These are phyloP conservation scores for Heritiera littoralis DNA, from an alignment of 345 rosid genomes.

Conservation along the genomic window DNA sequence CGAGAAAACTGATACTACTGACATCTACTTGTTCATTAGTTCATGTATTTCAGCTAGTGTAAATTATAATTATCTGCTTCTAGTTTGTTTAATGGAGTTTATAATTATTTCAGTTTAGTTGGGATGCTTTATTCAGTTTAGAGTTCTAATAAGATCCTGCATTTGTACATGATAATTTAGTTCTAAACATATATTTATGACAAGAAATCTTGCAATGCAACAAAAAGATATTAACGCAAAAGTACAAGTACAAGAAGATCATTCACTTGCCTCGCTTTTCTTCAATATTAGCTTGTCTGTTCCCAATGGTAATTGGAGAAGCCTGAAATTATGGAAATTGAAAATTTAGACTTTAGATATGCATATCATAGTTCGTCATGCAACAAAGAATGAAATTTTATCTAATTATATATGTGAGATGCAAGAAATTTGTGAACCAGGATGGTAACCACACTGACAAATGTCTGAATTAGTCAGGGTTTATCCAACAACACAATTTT, in stretches of 20 bases:
- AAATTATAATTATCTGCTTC: too few relatives aligned
- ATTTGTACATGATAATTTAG: too few relatives aligned
- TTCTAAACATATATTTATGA: neutral
- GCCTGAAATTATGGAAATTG: constrained; percentile 34
- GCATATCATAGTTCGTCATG: too few relatives aligned
- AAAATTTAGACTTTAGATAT: neutral
- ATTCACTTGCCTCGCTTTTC: constrained; percentile 62
- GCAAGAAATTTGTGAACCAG: neutral
- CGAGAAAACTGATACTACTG: neutral
- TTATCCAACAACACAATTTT: neutral
- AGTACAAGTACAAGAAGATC: neutral
- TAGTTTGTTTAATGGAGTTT: neutral
- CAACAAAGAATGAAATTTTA: neutral
- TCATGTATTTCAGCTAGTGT: too few relatives aligned
- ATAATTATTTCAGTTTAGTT: too few relatives aligned
- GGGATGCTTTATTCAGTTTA: neutral
- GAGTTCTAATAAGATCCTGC: neutral
- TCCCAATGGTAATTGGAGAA: constrained; percentile 54
- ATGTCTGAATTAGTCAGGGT: neutral
- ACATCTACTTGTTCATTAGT: too few relatives aligned
- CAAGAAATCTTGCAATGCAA: neutral
- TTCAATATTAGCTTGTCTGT: constrained; percentile 65
- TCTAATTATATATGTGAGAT: neutral
- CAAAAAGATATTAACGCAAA: neutral
- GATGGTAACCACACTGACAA: neutral